Evolutionary conservation across 345 rosid genomes (phyloP), one percentile per base, ranked within the genome.

Genomic region (Lepidium didymum): DNA sequence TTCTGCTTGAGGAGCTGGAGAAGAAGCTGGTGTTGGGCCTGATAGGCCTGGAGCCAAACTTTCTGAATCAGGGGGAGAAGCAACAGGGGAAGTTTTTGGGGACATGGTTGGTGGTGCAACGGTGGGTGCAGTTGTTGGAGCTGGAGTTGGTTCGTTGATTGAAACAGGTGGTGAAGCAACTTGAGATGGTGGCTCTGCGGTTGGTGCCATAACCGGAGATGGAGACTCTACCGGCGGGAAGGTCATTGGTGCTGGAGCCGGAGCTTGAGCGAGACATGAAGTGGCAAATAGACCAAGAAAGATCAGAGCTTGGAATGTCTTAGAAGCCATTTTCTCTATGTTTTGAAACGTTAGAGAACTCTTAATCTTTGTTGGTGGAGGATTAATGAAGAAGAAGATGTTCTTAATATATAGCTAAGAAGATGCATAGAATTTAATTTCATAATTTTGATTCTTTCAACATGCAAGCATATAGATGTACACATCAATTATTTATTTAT

Each of bases 191-290:
- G 76, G 44, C 37, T 60, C 55, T 34, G 62, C 43, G n/a, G 68
- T 43, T 62, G 68, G 75, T 5, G 90, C 35, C 7, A 89, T 68
- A 31, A 80, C 77, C 8, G 60, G 77, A 15, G 88, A 27, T 15
- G 85, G 87, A 52, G 75, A 68, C 11, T 40, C 64, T 5, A 68
- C 64, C 7, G 78, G 78, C 4, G 78, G 74, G 51, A 68, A 4
- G 33, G 58, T 68, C 3, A 47, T 46, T 1, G 79, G 78, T 1
- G 83, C 43, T 5, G 94, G 77, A 8, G 81, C 81, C 0, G 94
- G 94, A 15, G 93, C 78, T 62, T 89, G 94, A 15, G 96, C 94
- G 58, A 81, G 47, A 76, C 88, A 84, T 0, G 93, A 81, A 5
- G 86, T 79, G 69, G 83, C 84, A 74, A 88, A 54, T 46, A 91